A percentile compares a stretch with the other conserved stretches of the same genome.
Evolutionary conservation across 768 basidiomycete species (phyloP).

Genomic region (Piloderma croceum): DNA sequence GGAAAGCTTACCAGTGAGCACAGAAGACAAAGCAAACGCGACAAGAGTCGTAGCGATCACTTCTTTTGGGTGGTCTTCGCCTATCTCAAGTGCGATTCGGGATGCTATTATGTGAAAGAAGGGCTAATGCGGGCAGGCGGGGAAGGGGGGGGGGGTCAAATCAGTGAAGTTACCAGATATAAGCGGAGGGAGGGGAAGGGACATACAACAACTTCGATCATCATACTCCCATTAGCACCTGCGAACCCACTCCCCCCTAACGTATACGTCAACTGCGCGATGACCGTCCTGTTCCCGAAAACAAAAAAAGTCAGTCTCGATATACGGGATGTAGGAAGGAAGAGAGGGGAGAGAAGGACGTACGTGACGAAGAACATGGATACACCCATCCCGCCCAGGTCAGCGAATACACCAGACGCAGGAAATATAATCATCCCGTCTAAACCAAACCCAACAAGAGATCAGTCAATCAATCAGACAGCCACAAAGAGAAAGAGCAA

Average conservation of each 20-base stretch:
- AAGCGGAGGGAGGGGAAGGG: neutral
- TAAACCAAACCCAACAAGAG: too few relatives aligned
- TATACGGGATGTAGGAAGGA: neutral
- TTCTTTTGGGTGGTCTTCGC: conserved; percentile 58
- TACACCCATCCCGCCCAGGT: conserved; percentile 83
- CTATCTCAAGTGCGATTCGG: conserved; percentile 66
- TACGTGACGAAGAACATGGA: conserved; percentile 92
- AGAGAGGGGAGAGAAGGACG: conserved; percentile 21
- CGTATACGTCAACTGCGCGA: conserved; percentile 82
- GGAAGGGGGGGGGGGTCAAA: conserved; percentile 3
- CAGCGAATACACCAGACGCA: conserved; percentile 68
- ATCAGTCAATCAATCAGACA: too few relatives aligned
- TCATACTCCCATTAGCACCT: conserved; percentile 91
- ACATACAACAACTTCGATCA: conserved; percentile 95
- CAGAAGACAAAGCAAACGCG: conserved; percentile 79
- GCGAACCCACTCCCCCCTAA: conserved; percentile 85
- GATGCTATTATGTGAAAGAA: conserved; percentile 92
- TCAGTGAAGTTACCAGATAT: conserved; percentile 2
- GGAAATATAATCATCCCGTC: conserved; percentile 98
- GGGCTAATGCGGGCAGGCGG: conserved; percentile 43
- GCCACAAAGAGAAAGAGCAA: too few relatives aligned
- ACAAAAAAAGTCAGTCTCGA: neutral
- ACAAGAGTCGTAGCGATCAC: conserved; percentile 91
- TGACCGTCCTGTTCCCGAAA: conserved; percentile 46
- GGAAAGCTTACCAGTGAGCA: conserved; percentile 66